Conservation (phyloP, 1,284 basidiomycete species). For the Heterobasidion occidentale region DNA sequence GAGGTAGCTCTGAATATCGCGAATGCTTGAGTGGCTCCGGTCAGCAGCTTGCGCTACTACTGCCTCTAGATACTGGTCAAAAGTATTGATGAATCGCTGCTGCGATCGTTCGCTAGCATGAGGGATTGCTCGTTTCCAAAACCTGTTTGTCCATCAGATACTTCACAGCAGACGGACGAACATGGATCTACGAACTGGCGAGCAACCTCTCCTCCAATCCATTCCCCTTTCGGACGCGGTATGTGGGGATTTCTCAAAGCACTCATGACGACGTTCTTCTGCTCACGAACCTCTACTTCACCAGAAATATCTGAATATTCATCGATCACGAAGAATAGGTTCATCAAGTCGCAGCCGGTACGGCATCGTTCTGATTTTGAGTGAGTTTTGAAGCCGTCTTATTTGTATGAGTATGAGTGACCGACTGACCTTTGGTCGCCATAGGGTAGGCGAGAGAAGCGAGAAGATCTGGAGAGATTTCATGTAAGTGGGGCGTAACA, state of each 20-base stretch:
- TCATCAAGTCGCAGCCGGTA: constrained; percentile 20
- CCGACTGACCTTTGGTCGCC: background rate
- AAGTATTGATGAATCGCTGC: constrained; percentile 28
- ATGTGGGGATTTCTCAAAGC: constrained; percentile 14
- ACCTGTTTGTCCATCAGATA: constrained; percentile 17
- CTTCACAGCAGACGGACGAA: constrained; percentile 6
- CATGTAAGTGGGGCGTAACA: background rate
- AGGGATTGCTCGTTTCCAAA: constrained; percentile 26
- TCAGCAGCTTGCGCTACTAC: constrained; percentile 32
- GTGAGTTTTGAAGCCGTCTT: background rate
- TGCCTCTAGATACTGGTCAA: constrained; percentile 27
- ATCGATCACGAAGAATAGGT: constrained; percentile 23
- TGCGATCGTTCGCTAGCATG: constrained; percentile 23
- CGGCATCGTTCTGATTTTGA: background rate
- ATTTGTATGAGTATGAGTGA: background rate
- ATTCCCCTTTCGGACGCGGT: constrained; percentile 14
- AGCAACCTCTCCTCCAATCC: constrained; percentile 10
- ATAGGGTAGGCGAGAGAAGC: constrained; percentile 3
- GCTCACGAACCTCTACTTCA: constrained; percentile 1
- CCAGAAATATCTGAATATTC: constrained; percentile 22
- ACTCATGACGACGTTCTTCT: constrained; percentile 20
- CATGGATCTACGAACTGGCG: constrained; percentile 11
- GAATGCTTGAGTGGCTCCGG: constrained; percentile 21
- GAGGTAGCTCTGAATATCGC: constrained; percentile 29
- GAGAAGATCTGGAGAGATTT: constrained; percentile 1